Percentiles rank a stretch among this genome's conserved stretches.
phyloP scores from a whole-genome alignment of 768 basidiomycete species.

The Tephrocybe sp. region DNA sequence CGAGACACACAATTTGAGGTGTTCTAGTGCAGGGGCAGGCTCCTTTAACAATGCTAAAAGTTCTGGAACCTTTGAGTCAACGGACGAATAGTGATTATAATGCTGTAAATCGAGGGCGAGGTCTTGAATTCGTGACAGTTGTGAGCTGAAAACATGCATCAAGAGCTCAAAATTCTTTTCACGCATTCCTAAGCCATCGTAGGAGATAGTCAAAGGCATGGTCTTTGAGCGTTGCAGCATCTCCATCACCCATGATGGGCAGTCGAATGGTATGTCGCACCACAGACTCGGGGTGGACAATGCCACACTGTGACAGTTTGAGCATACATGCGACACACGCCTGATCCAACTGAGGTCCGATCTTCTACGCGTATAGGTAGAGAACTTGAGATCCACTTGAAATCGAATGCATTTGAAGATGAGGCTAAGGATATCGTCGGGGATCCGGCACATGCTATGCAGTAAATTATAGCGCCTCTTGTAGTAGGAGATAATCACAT shows the following conservation, averaged over 20 bases:
- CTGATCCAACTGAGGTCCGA: background rate
- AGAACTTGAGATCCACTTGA: background rate
- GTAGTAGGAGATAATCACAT: background rate
- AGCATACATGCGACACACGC: background rate
- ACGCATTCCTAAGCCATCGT: too few relatives aligned
- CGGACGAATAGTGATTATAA: too few relatives aligned
- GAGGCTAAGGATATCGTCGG: background rate
- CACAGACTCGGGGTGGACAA: background rate
- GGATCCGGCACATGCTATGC: background rate
- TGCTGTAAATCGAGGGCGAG: too few relatives aligned
- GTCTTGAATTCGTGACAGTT: too few relatives aligned
- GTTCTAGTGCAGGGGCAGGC: too few relatives aligned
- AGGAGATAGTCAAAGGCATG: background rate
- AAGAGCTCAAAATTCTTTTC: too few relatives aligned
- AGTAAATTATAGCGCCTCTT: background rate
- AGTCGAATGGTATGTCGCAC: background rate
- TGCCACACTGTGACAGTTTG: conserved; percentile 2
- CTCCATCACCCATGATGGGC: background rate
- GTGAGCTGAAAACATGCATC: too few relatives aligned
- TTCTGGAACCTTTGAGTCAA: too few relatives aligned
- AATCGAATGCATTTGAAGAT: too few relatives aligned
- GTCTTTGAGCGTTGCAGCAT: background rate
- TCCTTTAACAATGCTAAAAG: too few relatives aligned
- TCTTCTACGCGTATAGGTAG: background rate
- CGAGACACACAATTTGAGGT: too few relatives aligned